phyloP scores from a whole-genome alignment of 495 filamentous ascomycete genomes.

The Aspergillus panamensis region DNA sequence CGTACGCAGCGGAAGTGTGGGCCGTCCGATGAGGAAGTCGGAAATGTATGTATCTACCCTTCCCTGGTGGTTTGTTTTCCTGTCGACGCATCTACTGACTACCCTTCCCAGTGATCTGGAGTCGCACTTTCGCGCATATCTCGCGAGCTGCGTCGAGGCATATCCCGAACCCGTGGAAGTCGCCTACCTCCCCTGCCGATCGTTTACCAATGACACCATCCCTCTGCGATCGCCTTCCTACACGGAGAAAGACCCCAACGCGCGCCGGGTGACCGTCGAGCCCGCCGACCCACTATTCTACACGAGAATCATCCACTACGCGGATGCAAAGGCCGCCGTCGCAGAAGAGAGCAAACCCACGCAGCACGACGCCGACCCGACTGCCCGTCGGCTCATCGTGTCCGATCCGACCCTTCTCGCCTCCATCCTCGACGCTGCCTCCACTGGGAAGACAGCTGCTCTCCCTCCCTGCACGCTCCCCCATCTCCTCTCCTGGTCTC shows the following conservation, averaged over 20 bases:
- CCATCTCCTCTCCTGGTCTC: not conserved
- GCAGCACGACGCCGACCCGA: conserved; percentile 2
- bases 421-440: conserved; percentile 20
- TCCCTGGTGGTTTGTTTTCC: not conserved
- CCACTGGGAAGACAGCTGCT: not conserved
- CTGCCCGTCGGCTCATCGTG: conserved; percentile 10
- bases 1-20: conserved; percentile 12
- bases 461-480: not conserved
- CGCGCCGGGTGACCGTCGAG: conserved; percentile 8
- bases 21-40: conserved; percentile 3
- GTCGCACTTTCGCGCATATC: conserved; percentile 15
- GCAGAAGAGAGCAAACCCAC: conserved; percentile 6
- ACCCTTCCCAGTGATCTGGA: conserved; percentile 9
- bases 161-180: conserved; percentile 9
- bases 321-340: not conserved
- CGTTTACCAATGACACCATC: conserved; percentile 12
- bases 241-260: not conserved
- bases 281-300: conserved; percentile 14
- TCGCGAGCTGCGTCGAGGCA: conserved; percentile 2
- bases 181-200: conserved; percentile 14
- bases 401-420: conserved; percentile 24
- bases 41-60: conserved; percentile 12
- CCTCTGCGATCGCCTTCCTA: conserved; percentile 10
- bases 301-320: conserved; percentile 2
- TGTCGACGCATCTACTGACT: not conserved